Base-by-base conservation (phyloP, 768 basidiomycete genomes). In the Amanita subjunquillea region DNA sequence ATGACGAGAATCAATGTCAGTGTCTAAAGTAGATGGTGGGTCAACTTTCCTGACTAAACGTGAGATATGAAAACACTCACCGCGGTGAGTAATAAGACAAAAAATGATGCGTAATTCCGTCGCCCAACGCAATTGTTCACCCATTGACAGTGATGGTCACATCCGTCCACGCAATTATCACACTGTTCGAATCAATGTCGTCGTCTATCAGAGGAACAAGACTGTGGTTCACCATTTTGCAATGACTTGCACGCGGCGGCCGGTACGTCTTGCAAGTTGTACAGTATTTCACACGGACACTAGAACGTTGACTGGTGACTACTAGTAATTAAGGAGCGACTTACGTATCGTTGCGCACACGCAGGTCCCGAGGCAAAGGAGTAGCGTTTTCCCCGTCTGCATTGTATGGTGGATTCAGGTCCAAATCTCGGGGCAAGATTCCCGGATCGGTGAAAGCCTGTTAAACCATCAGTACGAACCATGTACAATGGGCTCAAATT, bases 111-210 rank as follows among this genome's bases (percentile, higher is more conserved):
- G 65, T 99, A 98, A 65, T 97, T 98, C 42, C 93, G 83, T 38
- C 91, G 80, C 6, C 96, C 96, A 38, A 99, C 78, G 64, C 96
- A 98, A 63, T 92, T 96, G 65, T 97, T 96, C 17, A 99, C 81
- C 87, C 85, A 88, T 62, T 85, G 84, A 56, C 85, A 89, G 62
- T 91, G 91, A 62, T 94, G 89, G 65, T 95, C 93, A 58, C 94
- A 97, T 8, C 85, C 85, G 58, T 97, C 94, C 13, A 97, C 91
- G 62, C 95, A 99, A 63, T 98, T 98, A 60, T 96, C 91, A 63
- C 95, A 99, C 87, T 94, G 58, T 30, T 27, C 34, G 13, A 17
- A 36, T 53, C 42, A 45, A 45, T 46, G 37, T 42, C 22, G 41
- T 10, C 6, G 9, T 45, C 36, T 34, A 12, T 54, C 53, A 39